phyloP scores from a whole-genome alignment of 148 eudicot species.

The Mesembryanthemum crystallinum region DNA sequence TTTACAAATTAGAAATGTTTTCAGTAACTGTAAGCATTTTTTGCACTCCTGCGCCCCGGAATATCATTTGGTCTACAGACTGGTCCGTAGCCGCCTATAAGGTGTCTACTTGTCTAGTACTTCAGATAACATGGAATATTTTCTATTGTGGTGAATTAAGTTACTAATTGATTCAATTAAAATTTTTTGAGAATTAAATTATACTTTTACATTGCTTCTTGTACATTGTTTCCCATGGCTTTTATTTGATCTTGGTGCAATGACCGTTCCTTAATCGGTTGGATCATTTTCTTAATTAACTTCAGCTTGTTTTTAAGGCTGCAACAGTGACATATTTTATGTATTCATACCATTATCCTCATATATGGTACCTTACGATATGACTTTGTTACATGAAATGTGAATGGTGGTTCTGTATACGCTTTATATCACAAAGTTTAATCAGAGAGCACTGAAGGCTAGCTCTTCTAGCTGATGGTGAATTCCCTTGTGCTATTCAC shows the following conservation, averaged over 20 bases:
- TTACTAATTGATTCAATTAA: not conserved
- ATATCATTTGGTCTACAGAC: not conserved
- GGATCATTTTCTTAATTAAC: slow-evolving; percentile 9
- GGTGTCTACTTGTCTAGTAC: too few relatives aligned
- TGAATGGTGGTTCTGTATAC: slow-evolving; percentile 81
- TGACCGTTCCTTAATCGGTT: not conserved
- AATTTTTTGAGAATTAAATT: not conserved
- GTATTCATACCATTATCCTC: slow-evolving; percentile 98
- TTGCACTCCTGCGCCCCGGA: too few relatives aligned
- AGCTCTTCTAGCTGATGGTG: slow-evolving; percentile 99
- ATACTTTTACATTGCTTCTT: not conserved
- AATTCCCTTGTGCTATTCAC: slow-evolving; percentile 14
- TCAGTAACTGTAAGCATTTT: too few relatives aligned
- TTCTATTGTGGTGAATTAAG: not conserved
- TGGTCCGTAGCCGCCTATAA: not conserved
- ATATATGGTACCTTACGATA: slow-evolving; percentile 96
- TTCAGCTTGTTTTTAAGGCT: slow-evolving; percentile 23
- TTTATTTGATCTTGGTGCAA: slow-evolving; percentile 15
- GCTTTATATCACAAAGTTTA: slow-evolving; percentile 83
- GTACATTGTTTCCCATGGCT: slow-evolving; percentile 15
- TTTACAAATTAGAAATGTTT: too few relatives aligned
- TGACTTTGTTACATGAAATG: slow-evolving; percentile 97
- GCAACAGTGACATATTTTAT: slow-evolving; percentile 89
- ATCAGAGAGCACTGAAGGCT: slow-evolving; percentile 86
- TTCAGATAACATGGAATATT: not conserved